These are phyloP conservation scores for Parastagonospora nodorum DNA, from an alignment of 2,329 filamentous ascomycete species.

Conservation along the genomic window DNA sequence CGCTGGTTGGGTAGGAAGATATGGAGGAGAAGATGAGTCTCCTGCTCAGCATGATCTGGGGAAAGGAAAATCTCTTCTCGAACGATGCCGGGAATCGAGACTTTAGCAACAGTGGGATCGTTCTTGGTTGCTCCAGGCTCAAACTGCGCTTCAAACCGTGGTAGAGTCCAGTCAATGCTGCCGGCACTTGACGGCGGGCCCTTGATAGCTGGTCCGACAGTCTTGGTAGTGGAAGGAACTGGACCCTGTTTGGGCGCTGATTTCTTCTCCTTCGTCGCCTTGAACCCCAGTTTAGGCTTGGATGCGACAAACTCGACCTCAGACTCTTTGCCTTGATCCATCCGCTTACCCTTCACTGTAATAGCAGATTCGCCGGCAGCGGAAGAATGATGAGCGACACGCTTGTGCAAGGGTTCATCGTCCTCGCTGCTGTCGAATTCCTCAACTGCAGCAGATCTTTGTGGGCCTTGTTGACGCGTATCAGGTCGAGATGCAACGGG, in stretches of 20 bases:
- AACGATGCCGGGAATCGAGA: constrained; percentile 46
- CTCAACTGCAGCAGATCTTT: neutral
- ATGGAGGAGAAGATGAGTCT: constrained; percentile 31
- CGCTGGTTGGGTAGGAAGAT: constrained; percentile 37
- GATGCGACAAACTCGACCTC: neutral
- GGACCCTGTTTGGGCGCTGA: neutral
- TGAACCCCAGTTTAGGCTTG: constrained; percentile 1
- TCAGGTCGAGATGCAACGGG: too few relatives aligned
- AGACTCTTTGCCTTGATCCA: neutral
- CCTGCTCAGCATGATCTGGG: constrained; percentile 27
- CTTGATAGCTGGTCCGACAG: neutral
- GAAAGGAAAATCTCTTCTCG: constrained; percentile 37
- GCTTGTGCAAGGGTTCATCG: constrained; percentile 20
- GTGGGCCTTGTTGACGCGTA: too few relatives aligned
- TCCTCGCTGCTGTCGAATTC: constrained; percentile 15
- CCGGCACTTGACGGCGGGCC: neutral
- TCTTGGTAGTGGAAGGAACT: neutral
- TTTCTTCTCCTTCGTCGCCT: neutral
- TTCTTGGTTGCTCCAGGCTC: constrained; percentile 11
- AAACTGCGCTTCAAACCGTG: constrained; percentile 18
- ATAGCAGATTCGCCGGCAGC: constrained; percentile 6
- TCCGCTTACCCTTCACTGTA: neutral
- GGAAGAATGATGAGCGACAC: constrained; percentile 12
- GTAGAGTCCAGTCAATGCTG: constrained; percentile 24
- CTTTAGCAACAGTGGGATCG: constrained; percentile 27